Evolutionary conservation across 2,329 filamentous ascomycete species (phyloP), one percentile per base, ranked within the genome.

Genomic region (Microdochium bolleyi): DNA sequence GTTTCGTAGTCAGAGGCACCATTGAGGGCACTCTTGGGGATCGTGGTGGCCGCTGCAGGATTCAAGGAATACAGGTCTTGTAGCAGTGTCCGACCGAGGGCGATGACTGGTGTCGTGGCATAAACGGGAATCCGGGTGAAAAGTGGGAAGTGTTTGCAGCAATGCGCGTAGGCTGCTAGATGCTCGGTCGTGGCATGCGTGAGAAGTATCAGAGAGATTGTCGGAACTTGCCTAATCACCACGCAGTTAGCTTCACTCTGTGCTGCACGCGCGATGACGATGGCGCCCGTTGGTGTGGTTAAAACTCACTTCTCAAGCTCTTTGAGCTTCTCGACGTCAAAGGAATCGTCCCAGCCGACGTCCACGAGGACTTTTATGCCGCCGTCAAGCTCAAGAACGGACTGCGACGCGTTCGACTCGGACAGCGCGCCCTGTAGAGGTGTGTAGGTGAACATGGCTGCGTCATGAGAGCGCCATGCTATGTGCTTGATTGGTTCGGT

Each of bases 291-390:
- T 19, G n/a, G 49, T 24, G 24, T n/a, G 14, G 44, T 11, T 51
- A 49, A 54, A 44, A 66, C 78, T 59, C 80, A 95, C 88, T 90
- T 94, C 72, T 97, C 92, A 56, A 99, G 81, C 71, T 94, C 89
- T 62, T 84, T 84, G 51, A 99, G 82, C 75, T 89, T 88, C 56
- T 82, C 80, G 30, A 83, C 82, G 65, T 95, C 88, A 67, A 99
- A 97, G 2, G 82, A 81, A 67, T 95, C 90, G 67, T 97, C 92
- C 94, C 94, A 99, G 55, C 94, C 94, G 48, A 96, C 86, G 66
- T 96, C 92, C 37, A 99, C 83, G 52, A 99, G 80, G 51, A 99
- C 84, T 70, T 97, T 97, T 72, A 99, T 87, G 54, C 92, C 94
- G 58, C 92, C 92, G 73, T 99, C 94, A 53, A 99, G 87, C 74